Percentiles rank a stretch among this genome's conserved stretches.
Evolutionary conservation across 495 filamentous ascomycete genomes (phyloP).

Genomic region (Penicillium arizonense): DNA sequence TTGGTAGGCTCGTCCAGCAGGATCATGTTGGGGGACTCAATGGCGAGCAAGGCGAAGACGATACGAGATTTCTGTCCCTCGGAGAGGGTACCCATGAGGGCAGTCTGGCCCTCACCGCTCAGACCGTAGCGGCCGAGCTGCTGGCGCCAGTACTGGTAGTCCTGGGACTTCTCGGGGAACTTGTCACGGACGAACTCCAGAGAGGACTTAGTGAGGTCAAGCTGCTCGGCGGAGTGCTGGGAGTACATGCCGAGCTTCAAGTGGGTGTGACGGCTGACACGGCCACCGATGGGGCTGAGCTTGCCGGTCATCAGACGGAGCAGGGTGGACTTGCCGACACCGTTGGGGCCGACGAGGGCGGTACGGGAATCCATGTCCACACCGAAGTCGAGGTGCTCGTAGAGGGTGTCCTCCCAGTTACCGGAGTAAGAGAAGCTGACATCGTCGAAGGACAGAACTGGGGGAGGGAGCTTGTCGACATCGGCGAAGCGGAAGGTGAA

Average conservation of each 20-base stretch:
- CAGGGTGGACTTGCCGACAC: slow-evolving; percentile 99
- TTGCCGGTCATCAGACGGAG: slow-evolving; percentile 97
- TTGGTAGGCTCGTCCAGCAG: slow-evolving; percentile 98
- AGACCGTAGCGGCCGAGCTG: slow-evolving; percentile 94
- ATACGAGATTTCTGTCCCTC: slow-evolving; percentile 98
- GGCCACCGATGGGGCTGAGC: slow-evolving; percentile 78
- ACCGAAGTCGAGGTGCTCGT: slow-evolving; percentile 94
- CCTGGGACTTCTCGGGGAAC: slow-evolving; percentile 82
- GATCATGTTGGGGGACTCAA: slow-evolving; percentile 97
- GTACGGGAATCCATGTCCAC: slow-evolving; percentile 99
- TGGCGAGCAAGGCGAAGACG: slow-evolving; percentile 94
- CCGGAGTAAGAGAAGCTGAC: slow-evolving; percentile 98
- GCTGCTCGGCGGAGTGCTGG: slow-evolving; percentile 97
- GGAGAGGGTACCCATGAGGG: slow-evolving; percentile 94
- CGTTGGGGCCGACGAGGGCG: slow-evolving; percentile 95
- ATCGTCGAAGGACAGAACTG: slow-evolving; percentile 92
- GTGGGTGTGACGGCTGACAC: slow-evolving; percentile 89
- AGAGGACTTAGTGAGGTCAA: slow-evolving; percentile 95
- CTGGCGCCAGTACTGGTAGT: slow-evolving; percentile 99
- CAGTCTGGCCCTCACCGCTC: slow-evolving; percentile 88
- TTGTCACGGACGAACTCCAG: slow-evolving; percentile 98
- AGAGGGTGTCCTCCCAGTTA: slow-evolving; percentile 82
- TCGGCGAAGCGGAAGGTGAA: slow-evolving; percentile 99
- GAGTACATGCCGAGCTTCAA: slow-evolving; percentile 97
- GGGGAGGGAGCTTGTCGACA: slow-evolving; percentile 96